Percentiles rank a stretch among this genome's conserved stretches.
Evolutionary conservation across 306 rosid species (phyloP).

Genomic region (Ceratonia siliqua): DNA sequence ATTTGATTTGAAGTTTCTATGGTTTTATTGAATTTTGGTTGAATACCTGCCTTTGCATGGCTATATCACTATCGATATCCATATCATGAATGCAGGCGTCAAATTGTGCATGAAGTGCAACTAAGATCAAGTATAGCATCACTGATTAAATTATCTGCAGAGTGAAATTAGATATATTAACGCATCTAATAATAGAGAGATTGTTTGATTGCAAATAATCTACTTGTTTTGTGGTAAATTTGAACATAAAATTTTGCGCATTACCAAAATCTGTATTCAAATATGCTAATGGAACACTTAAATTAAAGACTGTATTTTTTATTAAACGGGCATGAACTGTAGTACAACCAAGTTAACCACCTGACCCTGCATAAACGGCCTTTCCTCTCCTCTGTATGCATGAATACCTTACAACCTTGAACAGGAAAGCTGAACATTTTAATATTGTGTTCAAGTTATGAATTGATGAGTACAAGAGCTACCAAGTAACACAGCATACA

Average conservation of each 20-base stretch:
- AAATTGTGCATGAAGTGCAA: neutral
- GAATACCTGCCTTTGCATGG: neutral
- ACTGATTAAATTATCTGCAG: neutral
- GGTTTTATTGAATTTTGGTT: no score
- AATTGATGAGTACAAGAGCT: slow-evolving; percentile 27
- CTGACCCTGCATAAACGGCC: neutral
- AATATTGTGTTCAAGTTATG: slow-evolving; percentile 32
- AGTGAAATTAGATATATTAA: no score
- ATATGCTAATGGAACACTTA: neutral
- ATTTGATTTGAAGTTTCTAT: no score
- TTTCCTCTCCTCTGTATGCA: neutral
- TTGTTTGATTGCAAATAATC: slow-evolving; percentile 2
- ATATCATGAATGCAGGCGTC: neutral
- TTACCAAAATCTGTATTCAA: neutral
- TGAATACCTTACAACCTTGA: neutral
- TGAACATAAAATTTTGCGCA: neutral
- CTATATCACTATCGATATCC: neutral
- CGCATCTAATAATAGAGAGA: no score
- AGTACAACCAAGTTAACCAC: neutral
- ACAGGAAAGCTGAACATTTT: slow-evolving; percentile 12
- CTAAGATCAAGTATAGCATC: neutral
- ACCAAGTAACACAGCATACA: slow-evolving; percentile 35
- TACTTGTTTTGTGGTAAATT: neutral
- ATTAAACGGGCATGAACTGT: neutral
- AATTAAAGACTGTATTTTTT: neutral